phyloP scores from a whole-genome alignment of 805 yeast species.

The Kazachstania psychrophila region DNA sequence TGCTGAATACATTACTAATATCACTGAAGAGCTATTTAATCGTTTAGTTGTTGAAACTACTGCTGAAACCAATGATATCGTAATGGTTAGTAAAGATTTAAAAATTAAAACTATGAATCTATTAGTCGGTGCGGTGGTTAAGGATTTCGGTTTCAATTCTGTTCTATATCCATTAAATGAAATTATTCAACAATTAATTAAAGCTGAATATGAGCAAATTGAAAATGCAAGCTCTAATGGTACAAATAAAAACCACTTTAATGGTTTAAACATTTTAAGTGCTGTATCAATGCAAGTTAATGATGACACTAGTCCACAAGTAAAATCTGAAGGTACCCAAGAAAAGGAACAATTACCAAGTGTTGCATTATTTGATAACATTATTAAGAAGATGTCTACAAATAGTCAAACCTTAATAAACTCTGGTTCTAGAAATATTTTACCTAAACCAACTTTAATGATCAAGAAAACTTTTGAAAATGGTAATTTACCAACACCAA shows the following conservation, averaged over 20 bases:
- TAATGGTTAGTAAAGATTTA: not conserved
- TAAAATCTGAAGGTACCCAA: not conserved
- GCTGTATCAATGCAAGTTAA: constrained; percentile 23
- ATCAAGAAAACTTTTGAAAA: constrained; percentile 19
- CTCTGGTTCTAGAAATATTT: not conserved
- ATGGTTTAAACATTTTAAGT: constrained; percentile 25
- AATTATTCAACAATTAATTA: constrained; percentile 27
- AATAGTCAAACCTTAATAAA: not conserved
- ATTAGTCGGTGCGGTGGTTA: constrained; percentile 56
- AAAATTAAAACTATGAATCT: constrained; percentile 2
- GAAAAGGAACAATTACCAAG: constrained; percentile 3
- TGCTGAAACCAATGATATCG: not conserved
- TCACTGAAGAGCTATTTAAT: constrained; percentile 1
- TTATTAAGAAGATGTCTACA: not conserved
- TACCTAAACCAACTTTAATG: constrained; percentile 7
- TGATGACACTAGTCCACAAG: constrained; percentile 1
- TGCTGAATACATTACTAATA: not conserved
- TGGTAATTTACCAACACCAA: constrained; percentile 26
- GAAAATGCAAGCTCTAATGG: not conserved
- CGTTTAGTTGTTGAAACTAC: not conserved
- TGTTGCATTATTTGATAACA: constrained; percentile 5
- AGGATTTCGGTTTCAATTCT: constrained; percentile 72
- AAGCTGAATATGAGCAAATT: not conserved
- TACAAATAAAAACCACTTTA: constrained; percentile 22
- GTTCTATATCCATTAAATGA: constrained; percentile 60